A percentile compares a stretch with the other conserved stretches of the same genome.
Evolutionary conservation across 106 monocot genomes (phyloP).

Genomic region (Acorus calamus): DNA sequence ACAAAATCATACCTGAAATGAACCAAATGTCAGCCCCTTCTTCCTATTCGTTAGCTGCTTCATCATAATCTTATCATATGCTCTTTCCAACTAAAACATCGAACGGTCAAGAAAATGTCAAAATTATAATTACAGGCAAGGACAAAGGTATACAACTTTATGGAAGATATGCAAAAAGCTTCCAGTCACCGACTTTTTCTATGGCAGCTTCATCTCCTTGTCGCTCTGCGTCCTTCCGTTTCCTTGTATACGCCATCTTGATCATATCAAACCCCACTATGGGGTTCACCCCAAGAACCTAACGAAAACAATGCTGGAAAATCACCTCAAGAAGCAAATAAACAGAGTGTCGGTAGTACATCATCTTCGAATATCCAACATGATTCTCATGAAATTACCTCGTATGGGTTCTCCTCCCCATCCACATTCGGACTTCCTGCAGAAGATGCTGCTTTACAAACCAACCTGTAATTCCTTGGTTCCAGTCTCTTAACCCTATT

Average conservation of each 20-base stretch:
- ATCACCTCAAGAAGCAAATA: no score
- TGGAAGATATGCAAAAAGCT: background rate
- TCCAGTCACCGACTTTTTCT: constrained; percentile 41
- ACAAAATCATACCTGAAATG: constrained; percentile 54
- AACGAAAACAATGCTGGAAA: background rate
- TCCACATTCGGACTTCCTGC: constrained; percentile 42
- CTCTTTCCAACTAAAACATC: constrained; percentile 66
- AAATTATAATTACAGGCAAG: background rate
- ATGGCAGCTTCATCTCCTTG: constrained; percentile 64
- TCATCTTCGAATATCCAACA: no score
- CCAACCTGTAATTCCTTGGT: constrained; percentile 7
- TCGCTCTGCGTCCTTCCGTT: constrained; percentile 73
- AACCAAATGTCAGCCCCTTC: constrained; percentile 82
- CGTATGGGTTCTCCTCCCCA: constrained; percentile 76
- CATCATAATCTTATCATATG: constrained; percentile 98
- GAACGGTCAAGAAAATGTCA: background rate
- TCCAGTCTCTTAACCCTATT: no score
- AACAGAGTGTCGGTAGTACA: no score
- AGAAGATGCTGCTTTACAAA: constrained; percentile 39
- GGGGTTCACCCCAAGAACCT: constrained; percentile 86
- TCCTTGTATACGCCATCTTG: constrained; percentile 65
- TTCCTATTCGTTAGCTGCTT: constrained; percentile 75
- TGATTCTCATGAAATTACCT: constrained; percentile 20
- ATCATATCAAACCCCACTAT: constrained; percentile 76
- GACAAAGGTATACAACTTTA: background rate